Conservation (phyloP, 1,284 basidiomycete species). For the Fomitopsis palustris region DNA sequence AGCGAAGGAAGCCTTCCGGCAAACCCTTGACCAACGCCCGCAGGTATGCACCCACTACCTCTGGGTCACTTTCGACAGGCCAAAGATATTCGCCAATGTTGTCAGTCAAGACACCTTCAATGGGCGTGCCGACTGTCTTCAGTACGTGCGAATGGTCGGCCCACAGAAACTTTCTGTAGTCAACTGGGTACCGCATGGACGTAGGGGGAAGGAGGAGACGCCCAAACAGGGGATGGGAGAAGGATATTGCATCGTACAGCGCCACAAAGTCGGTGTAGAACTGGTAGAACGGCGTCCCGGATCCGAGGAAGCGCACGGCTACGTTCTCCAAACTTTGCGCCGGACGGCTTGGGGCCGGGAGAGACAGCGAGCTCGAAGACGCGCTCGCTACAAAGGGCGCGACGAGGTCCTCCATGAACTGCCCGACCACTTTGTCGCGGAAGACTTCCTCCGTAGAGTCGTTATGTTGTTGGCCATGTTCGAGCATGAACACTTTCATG, state of each 20-base stretch:
- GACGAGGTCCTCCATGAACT: constrained; percentile 58
- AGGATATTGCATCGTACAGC: constrained; percentile 89
- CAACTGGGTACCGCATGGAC: constrained; percentile 72
- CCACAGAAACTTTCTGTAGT: constrained; percentile 88
- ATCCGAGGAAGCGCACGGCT: constrained; percentile 60
- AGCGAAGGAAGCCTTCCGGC: constrained; percentile 60
- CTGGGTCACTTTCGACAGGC: constrained; percentile 66
- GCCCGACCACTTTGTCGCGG: constrained; percentile 57
- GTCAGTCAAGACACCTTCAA: constrained; percentile 43
- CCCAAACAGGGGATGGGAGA: constrained; percentile 77
- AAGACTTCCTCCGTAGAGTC: constrained; percentile 66
- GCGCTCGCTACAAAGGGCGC: constrained; percentile 45
- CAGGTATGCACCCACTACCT: constrained; percentile 65
- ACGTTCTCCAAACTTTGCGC: constrained; percentile 49
- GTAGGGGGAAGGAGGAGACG: constrained; percentile 76
- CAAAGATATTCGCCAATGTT: constrained; percentile 63
- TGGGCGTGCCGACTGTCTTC: constrained; percentile 50
- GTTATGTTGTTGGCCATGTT: constrained; percentile 63
- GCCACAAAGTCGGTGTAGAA: constrained; percentile 91
- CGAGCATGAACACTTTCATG: constrained; percentile 96
- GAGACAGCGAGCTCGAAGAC: constrained; percentile 32
- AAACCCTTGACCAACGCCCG: constrained; percentile 43
- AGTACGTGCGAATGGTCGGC: constrained; percentile 67
- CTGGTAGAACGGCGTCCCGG: constrained; percentile 83
- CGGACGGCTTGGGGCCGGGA: constrained; percentile 9